These are phyloP conservation scores for Aspergillus ochraceus DNA, from an alignment of 2,329 filamentous ascomycete species.

Conservation along the genomic window DNA sequence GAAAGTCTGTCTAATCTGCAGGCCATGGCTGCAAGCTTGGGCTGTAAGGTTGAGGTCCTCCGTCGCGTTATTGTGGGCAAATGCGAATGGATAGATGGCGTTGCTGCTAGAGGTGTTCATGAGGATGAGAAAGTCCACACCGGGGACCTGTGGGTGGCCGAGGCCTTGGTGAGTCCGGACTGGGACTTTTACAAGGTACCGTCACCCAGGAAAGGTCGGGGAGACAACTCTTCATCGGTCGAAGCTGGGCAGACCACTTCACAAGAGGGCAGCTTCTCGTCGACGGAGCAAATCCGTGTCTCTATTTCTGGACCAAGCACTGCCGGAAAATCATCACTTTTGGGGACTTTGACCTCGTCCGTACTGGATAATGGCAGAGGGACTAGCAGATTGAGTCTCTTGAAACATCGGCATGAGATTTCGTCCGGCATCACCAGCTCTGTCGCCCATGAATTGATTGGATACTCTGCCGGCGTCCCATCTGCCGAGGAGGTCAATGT, in stretches of 20 bases:
- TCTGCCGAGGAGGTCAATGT: slow-evolving; percentile 48
- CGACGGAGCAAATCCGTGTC: slow-evolving; percentile 75
- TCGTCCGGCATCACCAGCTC: slow-evolving; percentile 90
- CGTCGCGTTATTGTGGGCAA: slow-evolving; percentile 82
- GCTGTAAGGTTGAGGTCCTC: slow-evolving; percentile 78
- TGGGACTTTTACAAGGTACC: slow-evolving; percentile 47
- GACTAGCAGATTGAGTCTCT: slow-evolving; percentile 79
- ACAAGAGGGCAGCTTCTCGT: slow-evolving; percentile 42
- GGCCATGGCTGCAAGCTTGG: slow-evolving; percentile 89
- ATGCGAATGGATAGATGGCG: slow-evolving; percentile 60
- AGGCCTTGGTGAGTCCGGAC: slow-evolving; percentile 81
- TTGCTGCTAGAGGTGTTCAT: slow-evolving; percentile 19
- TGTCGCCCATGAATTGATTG: slow-evolving; percentile 88
- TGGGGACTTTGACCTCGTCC: slow-evolving; percentile 86
- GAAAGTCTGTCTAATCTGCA: slow-evolving; percentile 83
- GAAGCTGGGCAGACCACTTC: slow-evolving; percentile 6
- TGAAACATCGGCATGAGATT: slow-evolving; percentile 93
- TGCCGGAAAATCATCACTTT: slow-evolving; percentile 86
- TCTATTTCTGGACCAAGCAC: slow-evolving; percentile 87
- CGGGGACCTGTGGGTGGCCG: slow-evolving; percentile 78
- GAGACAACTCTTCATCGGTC: slow-evolving; percentile 1
- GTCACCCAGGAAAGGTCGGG: slow-evolving; percentile 6
- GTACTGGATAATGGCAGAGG: slow-evolving; percentile 89
- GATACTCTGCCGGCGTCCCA: slow-evolving; percentile 58
- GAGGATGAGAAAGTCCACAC: slow-evolving; percentile 26